A percentile compares a stretch with the other conserved stretches of the same genome.
phyloP scores from a whole-genome alignment of 352 stramenopile genomes.

The Phytopythium chamaehyphon region DNA sequence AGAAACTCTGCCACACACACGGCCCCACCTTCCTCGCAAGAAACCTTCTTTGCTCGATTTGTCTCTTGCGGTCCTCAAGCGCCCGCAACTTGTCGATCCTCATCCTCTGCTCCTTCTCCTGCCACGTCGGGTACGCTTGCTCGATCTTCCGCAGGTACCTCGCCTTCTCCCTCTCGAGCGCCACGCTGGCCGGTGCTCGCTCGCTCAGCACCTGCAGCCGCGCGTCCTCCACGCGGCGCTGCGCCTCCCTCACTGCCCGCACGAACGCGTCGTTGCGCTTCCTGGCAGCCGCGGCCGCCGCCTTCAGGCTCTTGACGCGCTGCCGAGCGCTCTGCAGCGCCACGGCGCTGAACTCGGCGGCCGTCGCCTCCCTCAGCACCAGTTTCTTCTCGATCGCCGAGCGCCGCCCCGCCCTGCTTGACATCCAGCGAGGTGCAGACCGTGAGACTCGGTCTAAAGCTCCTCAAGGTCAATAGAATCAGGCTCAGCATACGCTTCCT shows the following conservation, averaged over 20 bases:
- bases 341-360: constrained; percentile 70
- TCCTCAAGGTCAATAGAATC: neutral
- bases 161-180: constrained; percentile 57
- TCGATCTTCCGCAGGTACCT: constrained; percentile 58
- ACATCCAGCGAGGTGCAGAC: too few species aligned
- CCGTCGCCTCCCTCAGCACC: constrained; percentile 62
- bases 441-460: too few species aligned
- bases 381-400: constrained; percentile 71
- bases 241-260: constrained; percentile 36
- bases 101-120: constrained; percentile 51
- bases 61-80: constrained; percentile 72
- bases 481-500: constrained; percentile 43
- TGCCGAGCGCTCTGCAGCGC: constrained; percentile 57
- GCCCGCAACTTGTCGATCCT: constrained; percentile 50
- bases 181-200: constrained; percentile 29
- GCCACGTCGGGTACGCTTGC: constrained; percentile 68
- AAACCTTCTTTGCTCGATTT: constrained; percentile 59
- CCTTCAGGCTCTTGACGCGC: constrained; percentile 55
- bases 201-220: constrained; percentile 36
- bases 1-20: too few species aligned
- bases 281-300: constrained; percentile 34
- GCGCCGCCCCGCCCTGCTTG: constrained; percentile 38
- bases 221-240: constrained; percentile 46
- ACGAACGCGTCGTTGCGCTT: constrained; percentile 68
- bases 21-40: constrained; percentile 63